These are phyloP conservation scores for Hygrophila difformis DNA, from an alignment of 257 asterid species.

Conservation along the genomic window DNA sequence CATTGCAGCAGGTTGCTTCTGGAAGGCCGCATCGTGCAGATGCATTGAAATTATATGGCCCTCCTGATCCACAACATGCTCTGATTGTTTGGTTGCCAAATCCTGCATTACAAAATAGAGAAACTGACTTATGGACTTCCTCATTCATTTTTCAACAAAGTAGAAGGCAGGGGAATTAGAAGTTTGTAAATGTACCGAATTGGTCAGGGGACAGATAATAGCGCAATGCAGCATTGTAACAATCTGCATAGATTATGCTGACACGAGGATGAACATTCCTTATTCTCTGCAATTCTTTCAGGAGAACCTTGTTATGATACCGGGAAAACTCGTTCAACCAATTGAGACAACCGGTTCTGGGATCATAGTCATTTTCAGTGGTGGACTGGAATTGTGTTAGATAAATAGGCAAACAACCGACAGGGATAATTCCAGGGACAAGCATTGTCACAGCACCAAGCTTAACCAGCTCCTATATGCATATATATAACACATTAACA, in stretches of 20 bases:
- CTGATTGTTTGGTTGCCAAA: too few relatives aligned
- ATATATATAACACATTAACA: too few relatives aligned
- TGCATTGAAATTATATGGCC: slow-evolving; percentile 14
- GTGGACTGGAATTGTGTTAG: slow-evolving; percentile 23
- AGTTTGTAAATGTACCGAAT: slow-evolving; percentile 20
- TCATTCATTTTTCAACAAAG: too few relatives aligned
- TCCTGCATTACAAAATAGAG: too few relatives aligned
- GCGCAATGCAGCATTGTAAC: slow-evolving; percentile 33
- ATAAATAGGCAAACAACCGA: slow-evolving; percentile 32
- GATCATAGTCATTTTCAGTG: slow-evolving; percentile 20
- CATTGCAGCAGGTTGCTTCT: slow-evolving; percentile 14
- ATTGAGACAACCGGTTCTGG: slow-evolving; percentile 31
- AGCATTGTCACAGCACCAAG: slow-evolving; percentile 38
- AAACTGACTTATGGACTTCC: too few relatives aligned
- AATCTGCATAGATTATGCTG: slow-evolving; percentile 39
- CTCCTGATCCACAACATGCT: slow-evolving; percentile 38
- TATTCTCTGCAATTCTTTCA: slow-evolving; percentile 18
- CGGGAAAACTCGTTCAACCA: slow-evolving; percentile 32
- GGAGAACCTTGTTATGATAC: slow-evolving; percentile 27
- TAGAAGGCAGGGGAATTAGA: background rate
- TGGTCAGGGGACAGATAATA: slow-evolving; percentile 18
- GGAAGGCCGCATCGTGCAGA: slow-evolving; percentile 6
- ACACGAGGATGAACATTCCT: slow-evolving; percentile 22
- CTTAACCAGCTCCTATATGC: slow-evolving; percentile 33
- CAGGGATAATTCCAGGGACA: slow-evolving; percentile 43